Evolutionary conservation across 495 filamentous ascomycete species (phyloP).

Genomic region (Podospora pseudoanserina): DNA sequence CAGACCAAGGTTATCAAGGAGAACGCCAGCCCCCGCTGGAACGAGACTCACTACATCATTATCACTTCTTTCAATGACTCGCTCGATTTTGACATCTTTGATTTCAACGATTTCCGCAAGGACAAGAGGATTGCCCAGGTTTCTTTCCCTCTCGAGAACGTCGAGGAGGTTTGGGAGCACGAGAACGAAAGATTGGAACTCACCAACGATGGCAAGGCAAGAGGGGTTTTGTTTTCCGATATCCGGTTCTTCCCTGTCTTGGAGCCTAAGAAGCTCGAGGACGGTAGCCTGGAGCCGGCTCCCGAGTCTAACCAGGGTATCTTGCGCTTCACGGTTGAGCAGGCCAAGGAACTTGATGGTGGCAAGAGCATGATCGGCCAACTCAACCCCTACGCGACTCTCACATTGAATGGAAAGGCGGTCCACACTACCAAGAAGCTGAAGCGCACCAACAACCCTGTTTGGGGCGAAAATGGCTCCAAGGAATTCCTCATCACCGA

Average conservation of each 20-base stretch:
- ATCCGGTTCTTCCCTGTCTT: constrained; percentile 94
- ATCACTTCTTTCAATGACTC: constrained; percentile 84
- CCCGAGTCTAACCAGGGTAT: constrained; percentile 94
- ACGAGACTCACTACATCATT: constrained; percentile 92
- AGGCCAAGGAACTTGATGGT: constrained; percentile 92
- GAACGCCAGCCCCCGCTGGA: constrained; percentile 85
- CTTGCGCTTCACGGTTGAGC: constrained; percentile 84
- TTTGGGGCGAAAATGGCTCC: constrained; percentile 75
- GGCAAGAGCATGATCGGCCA: constrained; percentile 83
- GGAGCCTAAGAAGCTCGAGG: constrained; percentile 63
- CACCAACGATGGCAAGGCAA: constrained; percentile 73
- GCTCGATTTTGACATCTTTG: constrained; percentile 76
- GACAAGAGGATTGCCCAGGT: constrained; percentile 90
- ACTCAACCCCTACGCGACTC: constrained; percentile 83
- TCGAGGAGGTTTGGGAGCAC: constrained; percentile 70
- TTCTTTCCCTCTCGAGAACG: constrained; percentile 75
- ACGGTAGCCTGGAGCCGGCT: constrained; percentile 71
- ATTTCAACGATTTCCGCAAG: constrained; percentile 94
- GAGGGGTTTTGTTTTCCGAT: constrained; percentile 75
- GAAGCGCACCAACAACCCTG: constrained; percentile 93
- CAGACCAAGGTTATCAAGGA: constrained; percentile 86
- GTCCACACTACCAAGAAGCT: constrained; percentile 80
- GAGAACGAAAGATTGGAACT: constrained; percentile 85
- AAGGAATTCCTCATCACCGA: constrained; percentile 95
- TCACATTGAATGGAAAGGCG: constrained; percentile 86